Percentiles rank a stretch among this genome's conserved stretches.
These are phyloP conservation scores for Fusarium heterosporum DNA, from an alignment of 2,329 filamentous ascomycete genomes.

Conservation along the genomic window DNA sequence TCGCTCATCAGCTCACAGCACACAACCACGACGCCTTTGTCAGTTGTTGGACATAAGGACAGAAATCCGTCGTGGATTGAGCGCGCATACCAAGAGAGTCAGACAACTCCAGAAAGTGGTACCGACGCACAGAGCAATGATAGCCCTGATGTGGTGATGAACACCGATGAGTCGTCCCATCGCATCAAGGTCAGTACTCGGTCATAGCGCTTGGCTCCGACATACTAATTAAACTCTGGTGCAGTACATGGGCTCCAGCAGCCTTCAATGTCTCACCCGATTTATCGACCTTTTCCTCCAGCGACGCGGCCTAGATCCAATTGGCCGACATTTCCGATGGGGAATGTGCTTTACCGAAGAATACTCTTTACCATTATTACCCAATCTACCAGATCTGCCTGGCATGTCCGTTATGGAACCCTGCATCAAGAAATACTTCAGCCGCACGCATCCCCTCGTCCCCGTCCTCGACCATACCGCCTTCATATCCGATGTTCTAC, in stretches of 20 bases:
- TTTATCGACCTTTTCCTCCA: slow-evolving; percentile 39
- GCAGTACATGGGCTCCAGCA: slow-evolving; percentile 42
- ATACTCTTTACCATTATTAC: slow-evolving; percentile 26
- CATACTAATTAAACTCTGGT: not conserved
- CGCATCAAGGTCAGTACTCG: slow-evolving; percentile 32
- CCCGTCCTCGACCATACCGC: slow-evolving; percentile 32
- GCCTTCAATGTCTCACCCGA: slow-evolving; percentile 34
- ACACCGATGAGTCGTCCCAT: slow-evolving; percentile 41
- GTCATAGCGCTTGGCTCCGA: not conserved
- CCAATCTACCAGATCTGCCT: slow-evolving; percentile 30
- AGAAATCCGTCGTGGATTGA: slow-evolving; percentile 39
- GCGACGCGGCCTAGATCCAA: slow-evolving; percentile 32
- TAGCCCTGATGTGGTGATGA: slow-evolving; percentile 38
- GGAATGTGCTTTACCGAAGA: slow-evolving; percentile 42
- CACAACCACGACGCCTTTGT: slow-evolving; percentile 9
- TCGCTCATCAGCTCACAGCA: slow-evolving; percentile 34
- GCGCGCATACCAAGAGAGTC: slow-evolving; percentile 35
- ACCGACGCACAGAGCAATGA: slow-evolving; percentile 30
- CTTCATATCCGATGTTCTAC: slow-evolving; percentile 32
- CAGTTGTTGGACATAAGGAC: slow-evolving; percentile 9
- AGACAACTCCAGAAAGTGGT: slow-evolving; percentile 24
- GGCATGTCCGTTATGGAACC: slow-evolving; percentile 37
- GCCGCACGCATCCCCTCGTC: slow-evolving; percentile 36
- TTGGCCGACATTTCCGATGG: slow-evolving; percentile 38
- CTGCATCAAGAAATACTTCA: slow-evolving; percentile 36